phyloP scores from a whole-genome alignment of 2,329 filamentous ascomycete species.

The Aspergillus niger region DNA sequence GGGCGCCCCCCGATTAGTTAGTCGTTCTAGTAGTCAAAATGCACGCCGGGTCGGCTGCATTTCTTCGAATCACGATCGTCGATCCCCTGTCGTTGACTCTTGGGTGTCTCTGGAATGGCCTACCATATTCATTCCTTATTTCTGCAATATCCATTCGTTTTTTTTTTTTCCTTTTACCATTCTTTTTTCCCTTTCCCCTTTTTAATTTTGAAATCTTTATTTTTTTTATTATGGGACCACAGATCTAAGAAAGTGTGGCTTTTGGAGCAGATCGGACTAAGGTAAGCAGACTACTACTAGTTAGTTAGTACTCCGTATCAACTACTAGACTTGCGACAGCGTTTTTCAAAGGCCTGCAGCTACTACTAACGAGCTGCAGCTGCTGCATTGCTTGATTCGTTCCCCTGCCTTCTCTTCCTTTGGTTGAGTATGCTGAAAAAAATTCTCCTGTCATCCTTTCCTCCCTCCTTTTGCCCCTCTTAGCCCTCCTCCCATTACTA shows the following conservation, averaged over 20 bases:
- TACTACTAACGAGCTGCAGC: not conserved
- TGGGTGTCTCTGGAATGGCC: not conserved
- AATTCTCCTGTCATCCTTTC: too few species aligned
- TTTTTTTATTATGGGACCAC: not conserved
- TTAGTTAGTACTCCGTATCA: too few species aligned
- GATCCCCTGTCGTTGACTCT: not conserved
- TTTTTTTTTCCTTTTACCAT: not conserved
- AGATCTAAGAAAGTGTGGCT: not conserved
- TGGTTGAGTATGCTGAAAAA: not conserved
- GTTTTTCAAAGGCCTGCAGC: not conserved
- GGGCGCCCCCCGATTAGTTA: not conserved
- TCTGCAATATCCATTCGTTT: not conserved
- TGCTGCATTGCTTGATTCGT: not conserved
- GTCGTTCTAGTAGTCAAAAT: not conserved
- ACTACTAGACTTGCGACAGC: not conserved
- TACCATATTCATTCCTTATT: not conserved
- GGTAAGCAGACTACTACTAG: too few species aligned
- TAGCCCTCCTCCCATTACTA: not conserved
- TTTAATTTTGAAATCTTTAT: not conserved
- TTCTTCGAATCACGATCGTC: not conserved
- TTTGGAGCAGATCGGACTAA: not conserved
- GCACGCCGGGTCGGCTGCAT: not conserved
- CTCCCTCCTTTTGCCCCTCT: not conserved
- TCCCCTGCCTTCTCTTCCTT: not conserved
- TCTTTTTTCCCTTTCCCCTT: not conserved